phyloP scores from a whole-genome alignment of 768 basidiomycete genomes.

The Lyophyllum shimeji region DNA sequence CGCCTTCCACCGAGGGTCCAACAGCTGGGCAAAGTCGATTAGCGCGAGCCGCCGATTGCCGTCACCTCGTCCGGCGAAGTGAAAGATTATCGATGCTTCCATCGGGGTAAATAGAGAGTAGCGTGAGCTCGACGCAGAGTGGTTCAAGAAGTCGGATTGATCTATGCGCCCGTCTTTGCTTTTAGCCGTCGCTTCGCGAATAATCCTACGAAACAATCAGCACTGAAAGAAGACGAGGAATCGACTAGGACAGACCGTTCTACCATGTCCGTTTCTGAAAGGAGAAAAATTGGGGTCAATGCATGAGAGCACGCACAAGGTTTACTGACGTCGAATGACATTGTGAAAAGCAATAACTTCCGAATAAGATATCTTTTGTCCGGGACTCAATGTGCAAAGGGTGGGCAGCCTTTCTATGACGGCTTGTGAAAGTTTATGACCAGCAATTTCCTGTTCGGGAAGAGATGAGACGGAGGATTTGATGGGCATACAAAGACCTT shows the following conservation, averaged over 20 bases:
- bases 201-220: constrained; percentile 50
- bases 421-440: constrained; percentile 94
- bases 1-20: constrained; percentile 87
- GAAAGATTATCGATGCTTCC: constrained; percentile 98
- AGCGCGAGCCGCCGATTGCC: constrained; percentile 72
- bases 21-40: constrained; percentile 87
- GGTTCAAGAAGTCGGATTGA: constrained; percentile 91
- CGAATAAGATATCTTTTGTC: constrained; percentile 91
- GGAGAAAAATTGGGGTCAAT: neutral
- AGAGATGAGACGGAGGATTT: neutral
- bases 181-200: constrained; percentile 86
- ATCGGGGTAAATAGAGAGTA: constrained; percentile 97
- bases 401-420: constrained; percentile 93
- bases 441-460: constrained; percentile 77
- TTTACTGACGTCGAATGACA: constrained; percentile 75
- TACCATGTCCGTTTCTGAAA: constrained; percentile 91
- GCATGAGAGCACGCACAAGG: neutral
- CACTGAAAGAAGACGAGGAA: neutral
- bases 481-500: constrained; percentile 26
- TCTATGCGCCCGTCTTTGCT: constrained; percentile 96
- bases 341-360: constrained; percentile 98
- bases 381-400: constrained; percentile 84
- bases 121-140: constrained; percentile 82
- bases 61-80: constrained; percentile 88
- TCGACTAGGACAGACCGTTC: constrained; percentile 63